Evolutionary conservation across 2,329 filamentous ascomycete species (phyloP), one percentile per base, ranked within the genome.

Genomic region (Pseudogymnoascus sp.): DNA sequence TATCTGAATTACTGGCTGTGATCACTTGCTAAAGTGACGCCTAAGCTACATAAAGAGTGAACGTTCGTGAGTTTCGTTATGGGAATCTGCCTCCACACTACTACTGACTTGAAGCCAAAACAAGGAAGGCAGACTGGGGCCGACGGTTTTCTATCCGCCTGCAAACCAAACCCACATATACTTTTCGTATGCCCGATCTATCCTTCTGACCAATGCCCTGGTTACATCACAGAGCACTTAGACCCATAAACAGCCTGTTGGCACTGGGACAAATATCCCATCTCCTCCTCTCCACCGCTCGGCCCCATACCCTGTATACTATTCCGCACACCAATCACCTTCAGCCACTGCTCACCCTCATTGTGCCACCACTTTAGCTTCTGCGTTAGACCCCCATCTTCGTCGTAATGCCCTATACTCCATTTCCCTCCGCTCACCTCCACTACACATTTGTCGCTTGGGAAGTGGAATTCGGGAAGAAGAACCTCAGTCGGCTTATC

Each of bases 401-500:
- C 81, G 61, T 92, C 88, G 63, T 92, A 86, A 4, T 79, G 82
- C 66, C 85, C 86, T 63, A 97, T 90, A 67, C 88, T 86, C 92
- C 92, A 99, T 71, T 93, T 94, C 6, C 95, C 95, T 0, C 88
- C 89, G 58, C 85, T 90, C 28, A 92, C 88, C 60, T 88, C 82
- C 3, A 99, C 86, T 0, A 80, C 81, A 38, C 86, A 89, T 47
- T 84, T 79, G 57, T 87, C 83, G 60, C 85, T 83, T 1, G 93
- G 92, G 72, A 96, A 99, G 75, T 99, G 94, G 70, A 90, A 97
- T 61, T 92, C 90, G 0, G 94, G 94, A 2, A 99, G 78, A 73
- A 90, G 96, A 7, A 97, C 80, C 47, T 91, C 82, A 0, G 93
- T 97, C 0, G 92, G 91, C 1, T 78, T 77, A 0, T 87, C 83